phyloP scores from a whole-genome alignment of 106 monocot species.

The Allium cepa region DNA sequence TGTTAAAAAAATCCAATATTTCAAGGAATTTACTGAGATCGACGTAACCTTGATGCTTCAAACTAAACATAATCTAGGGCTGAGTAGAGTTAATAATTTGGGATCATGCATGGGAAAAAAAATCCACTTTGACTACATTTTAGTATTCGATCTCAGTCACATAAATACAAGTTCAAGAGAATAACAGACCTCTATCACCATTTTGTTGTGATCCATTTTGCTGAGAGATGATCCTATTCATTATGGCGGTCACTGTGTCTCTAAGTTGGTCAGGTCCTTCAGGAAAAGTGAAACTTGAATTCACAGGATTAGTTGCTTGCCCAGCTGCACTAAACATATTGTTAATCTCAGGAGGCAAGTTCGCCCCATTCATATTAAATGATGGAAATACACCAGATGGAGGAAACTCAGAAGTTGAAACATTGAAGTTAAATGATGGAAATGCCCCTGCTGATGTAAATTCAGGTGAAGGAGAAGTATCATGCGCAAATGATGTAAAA shows the following conservation, averaged over 20 bases:
- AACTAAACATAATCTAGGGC: too few relatives aligned
- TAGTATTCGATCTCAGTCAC: background rate
- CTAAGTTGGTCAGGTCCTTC: slow-evolving; percentile 19
- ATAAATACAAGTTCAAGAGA: background rate
- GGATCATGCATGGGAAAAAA: background rate
- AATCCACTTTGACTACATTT: background rate
- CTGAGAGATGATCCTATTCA: slow-evolving; percentile 23
- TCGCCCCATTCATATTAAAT: background rate
- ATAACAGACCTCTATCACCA: slow-evolving; percentile 6
- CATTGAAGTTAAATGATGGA: background rate
- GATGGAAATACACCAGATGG: background rate
- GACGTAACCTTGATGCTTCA: too few relatives aligned
- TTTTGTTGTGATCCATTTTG: slow-evolving; percentile 12
- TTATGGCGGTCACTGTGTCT: slow-evolving; percentile 29
- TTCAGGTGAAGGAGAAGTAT: background rate
- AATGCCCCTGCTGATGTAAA: background rate
- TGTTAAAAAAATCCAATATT: too few relatives aligned
- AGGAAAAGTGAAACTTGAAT: slow-evolving; percentile 11
- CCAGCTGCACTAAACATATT: slow-evolving; percentile 12
- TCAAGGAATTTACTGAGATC: too few relatives aligned
- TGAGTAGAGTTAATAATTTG: too few relatives aligned
- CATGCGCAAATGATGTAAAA: slow-evolving; percentile 4
- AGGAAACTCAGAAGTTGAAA: background rate
- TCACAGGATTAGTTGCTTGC: slow-evolving; percentile 6
- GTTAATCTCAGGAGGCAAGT: slow-evolving; percentile 8